Evolutionary conservation across 768 basidiomycete species (phyloP).

Genomic region (Strobilomyces dryophilus): DNA sequence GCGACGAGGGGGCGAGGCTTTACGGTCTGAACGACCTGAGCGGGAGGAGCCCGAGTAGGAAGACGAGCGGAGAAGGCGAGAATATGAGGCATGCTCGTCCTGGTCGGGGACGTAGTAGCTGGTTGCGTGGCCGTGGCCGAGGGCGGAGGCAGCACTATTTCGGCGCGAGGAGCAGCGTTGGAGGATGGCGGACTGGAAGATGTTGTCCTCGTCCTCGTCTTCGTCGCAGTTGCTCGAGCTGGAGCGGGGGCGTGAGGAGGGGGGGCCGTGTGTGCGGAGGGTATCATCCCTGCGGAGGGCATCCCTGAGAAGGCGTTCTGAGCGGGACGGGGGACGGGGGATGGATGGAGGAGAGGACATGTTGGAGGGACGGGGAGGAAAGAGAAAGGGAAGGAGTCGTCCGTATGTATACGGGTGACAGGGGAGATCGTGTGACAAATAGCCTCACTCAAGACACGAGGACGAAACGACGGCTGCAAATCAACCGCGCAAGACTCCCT

Average conservation of each 20-base stretch:
- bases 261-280: slow-evolving; percentile 29
- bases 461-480: background rate
- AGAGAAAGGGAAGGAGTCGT: background rate
- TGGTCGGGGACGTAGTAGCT: slow-evolving; percentile 34
- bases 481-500: background rate
- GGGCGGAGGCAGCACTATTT: slow-evolving; percentile 18
- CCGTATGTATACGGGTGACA: slow-evolving; percentile 25
- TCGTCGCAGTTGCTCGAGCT: slow-evolving; percentile 21
- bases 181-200: slow-evolving; percentile 28
- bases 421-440: slow-evolving; percentile 26
- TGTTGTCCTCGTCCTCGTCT: slow-evolving; percentile 24
- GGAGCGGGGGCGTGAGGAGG: slow-evolving; percentile 25
- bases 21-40: slow-evolving; percentile 20
- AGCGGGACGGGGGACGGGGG: slow-evolving; percentile 44
- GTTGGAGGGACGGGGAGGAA: slow-evolving; percentile 12
- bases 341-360: slow-evolving; percentile 11
- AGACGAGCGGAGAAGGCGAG: slow-evolving; percentile 24
- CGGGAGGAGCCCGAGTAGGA: slow-evolving; percentile 26
- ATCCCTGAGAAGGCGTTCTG: slow-evolving; percentile 53
- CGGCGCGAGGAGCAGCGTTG: slow-evolving; percentile 19
- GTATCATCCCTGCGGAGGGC: slow-evolving; percentile 48
- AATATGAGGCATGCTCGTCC: slow-evolving; percentile 24
- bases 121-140: slow-evolving; percentile 5
- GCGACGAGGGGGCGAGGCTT: slow-evolving; percentile 12
- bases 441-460: slow-evolving; percentile 19